Evolutionary conservation across 345 rosid species (phyloP), one percentile per base, ranked within the genome.

Genomic region (Excoecaria agallocha): DNA sequence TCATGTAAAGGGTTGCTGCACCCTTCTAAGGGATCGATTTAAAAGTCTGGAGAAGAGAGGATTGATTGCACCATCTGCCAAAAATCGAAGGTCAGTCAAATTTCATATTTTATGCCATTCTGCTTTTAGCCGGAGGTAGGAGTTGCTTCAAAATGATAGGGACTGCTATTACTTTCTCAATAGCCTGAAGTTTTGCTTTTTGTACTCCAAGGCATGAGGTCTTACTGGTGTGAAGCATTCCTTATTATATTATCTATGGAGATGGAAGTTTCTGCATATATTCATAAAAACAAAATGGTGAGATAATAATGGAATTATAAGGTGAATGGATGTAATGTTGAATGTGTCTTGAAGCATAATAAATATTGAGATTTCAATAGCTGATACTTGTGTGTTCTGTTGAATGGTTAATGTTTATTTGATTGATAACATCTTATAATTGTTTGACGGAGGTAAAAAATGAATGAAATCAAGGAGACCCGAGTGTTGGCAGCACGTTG

Each of bases 21-120:
- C 98, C 0, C 96, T 95, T 62, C 88, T 85, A 56, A 93, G 83
- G 82, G 98, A 95, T 80, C 82, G 99, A 39, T 95, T 83, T 82
- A 93, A 93, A 85, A 93, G 98, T 79, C 84, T 93, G 0, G 96
- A 93, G 85, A 95, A 93, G 77, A 85, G 99, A 87, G 99, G 98
- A 73, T 77, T 91, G 78, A 78, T 93, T 41, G 90, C 84, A 49
- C 97, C 98, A 16, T 52, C 84, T 58, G 73, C 81, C 64, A 91
- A 86, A 78, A 69, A 64, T 51, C 81, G 85, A 85, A 90, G 98
- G 98, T 92, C 25, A 70, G 89, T 75, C 43, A 6, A 24, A 7
- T 56, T 66, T 19, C 59, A 10, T 30, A 38, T 39, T 8, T 39
- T 20, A 22, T 49, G 13, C 30, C 39, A 15, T 50, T 22, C 11